These are phyloP conservation scores for Zoysia pacifica DNA, from an alignment of 176 grass and related monocot genomes.

Conservation along the genomic window DNA sequence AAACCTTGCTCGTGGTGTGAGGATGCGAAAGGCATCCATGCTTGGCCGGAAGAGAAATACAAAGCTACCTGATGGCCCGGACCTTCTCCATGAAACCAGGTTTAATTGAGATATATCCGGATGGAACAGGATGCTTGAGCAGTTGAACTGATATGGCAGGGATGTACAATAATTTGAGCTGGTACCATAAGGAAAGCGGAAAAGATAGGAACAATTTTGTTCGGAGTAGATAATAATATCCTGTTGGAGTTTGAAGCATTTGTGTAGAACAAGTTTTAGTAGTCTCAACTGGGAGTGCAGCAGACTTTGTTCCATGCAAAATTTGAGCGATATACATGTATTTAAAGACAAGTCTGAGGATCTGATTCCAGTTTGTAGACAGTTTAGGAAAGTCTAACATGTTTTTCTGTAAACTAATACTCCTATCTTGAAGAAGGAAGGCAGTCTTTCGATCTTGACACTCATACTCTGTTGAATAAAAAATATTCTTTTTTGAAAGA, in stretches of 20 bases:
- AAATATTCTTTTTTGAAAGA: background rate
- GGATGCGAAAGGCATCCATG: conserved; percentile 74
- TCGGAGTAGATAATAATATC: background rate
- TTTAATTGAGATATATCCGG: background rate
- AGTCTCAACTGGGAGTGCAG: background rate
- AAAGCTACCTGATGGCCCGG: conserved; percentile 39
- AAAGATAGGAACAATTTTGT: background rate
- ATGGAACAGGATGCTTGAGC: background rate
- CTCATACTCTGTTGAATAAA: background rate
- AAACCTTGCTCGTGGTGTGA: conserved; percentile 43
- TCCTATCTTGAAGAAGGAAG: background rate
- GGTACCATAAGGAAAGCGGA: background rate
- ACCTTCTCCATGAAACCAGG: conserved; percentile 36
- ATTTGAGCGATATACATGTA: background rate
- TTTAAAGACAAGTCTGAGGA: background rate
- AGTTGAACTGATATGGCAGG: background rate
- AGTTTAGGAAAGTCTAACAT: background rate
- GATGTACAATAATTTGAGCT: conserved; percentile 11
- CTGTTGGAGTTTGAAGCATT: background rate
- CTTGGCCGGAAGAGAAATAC: conserved; percentile 87
- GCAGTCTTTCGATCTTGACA: background rate
- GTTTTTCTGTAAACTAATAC: background rate
- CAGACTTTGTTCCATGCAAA: background rate
- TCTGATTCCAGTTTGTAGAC: background rate
- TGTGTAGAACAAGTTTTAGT: background rate